Evolutionary conservation across 495 filamentous ascomycete species (phyloP).

Genomic region (Penicillium lagena): DNA sequence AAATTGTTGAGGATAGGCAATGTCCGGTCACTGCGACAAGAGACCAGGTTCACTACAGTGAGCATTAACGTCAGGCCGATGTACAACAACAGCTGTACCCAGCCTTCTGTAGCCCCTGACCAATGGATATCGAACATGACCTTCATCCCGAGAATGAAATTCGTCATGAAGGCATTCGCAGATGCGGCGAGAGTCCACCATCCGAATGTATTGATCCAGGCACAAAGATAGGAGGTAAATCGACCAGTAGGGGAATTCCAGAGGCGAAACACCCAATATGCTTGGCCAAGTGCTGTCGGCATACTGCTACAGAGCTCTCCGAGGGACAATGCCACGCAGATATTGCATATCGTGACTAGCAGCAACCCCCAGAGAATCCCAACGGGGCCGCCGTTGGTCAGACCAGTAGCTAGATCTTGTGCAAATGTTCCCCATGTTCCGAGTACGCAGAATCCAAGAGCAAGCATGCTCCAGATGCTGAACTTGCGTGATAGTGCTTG

Average conservation of each 20-base stretch:
- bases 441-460: constrained; percentile 38
- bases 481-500: constrained; percentile 43
- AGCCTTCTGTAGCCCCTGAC: constrained; percentile 29
- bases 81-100: constrained; percentile 39
- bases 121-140: constrained; percentile 33
- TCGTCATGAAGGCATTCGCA: constrained; percentile 41
- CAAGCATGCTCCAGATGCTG: constrained; percentile 40
- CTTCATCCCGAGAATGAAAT: constrained; percentile 41
- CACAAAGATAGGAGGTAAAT: constrained; percentile 39
- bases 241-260: constrained; percentile 28
- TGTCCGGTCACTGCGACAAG: constrained; percentile 31
- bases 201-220: constrained; percentile 43
- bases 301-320: constrained; percentile 43
- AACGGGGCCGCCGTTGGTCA: constrained; percentile 37
- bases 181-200: constrained; percentile 43
- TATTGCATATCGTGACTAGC: constrained; percentile 36
- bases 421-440: constrained; percentile 42
- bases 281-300: constrained; percentile 40
- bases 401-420: constrained; percentile 35
- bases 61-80: constrained; percentile 28
- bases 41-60: constrained; percentile 34
- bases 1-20: constrained; percentile 40
- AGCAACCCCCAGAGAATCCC: constrained; percentile 42
- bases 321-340: constrained; percentile 38
- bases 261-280: constrained; percentile 37